Conservation (phyloP, 1,139 yeast genomes). For the Sugiyamaella novakii region DNA sequence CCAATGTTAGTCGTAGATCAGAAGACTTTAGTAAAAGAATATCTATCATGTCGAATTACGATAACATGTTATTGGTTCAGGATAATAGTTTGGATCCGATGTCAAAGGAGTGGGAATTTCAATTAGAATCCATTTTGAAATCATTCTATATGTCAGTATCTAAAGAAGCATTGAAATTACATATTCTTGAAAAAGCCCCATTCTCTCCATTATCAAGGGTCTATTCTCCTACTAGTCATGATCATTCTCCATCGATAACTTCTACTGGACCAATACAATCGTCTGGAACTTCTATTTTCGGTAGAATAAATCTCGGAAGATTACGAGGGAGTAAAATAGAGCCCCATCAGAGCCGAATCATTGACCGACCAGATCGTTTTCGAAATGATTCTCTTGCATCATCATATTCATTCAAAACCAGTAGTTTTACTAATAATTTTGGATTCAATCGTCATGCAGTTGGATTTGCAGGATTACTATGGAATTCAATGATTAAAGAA, state of each 20-base stretch:
- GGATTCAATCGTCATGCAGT: conserved; percentile 38
- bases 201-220: conserved; percentile 16
- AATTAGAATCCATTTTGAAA: conserved; percentile 34
- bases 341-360: conserved; percentile 32
- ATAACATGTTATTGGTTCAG: conserved; percentile 31
- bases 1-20: conserved; percentile 12
- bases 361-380: conserved; percentile 28
- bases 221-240: conserved; percentile 18
- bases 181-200: conserved; percentile 29
- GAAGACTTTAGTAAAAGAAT: conserved; percentile 10
- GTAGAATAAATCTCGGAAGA: conserved; percentile 31
- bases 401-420: conserved; percentile 36
- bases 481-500: conserved; percentile 40
- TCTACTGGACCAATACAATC: conserved; percentile 16
- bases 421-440: conserved; percentile 30
- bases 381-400: conserved; percentile 38
- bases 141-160: conserved; percentile 35
- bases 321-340: conserved; percentile 28
- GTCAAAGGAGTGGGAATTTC: conserved; percentile 36
- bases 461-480: conserved; percentile 42
- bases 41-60: conserved; percentile 18
- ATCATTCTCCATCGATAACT: conserved; percentile 25
- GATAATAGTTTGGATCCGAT: conserved; percentile 29
- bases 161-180: conserved; percentile 36
- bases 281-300: conserved; percentile 28